Percentiles rank a stretch among this genome's conserved stretches.
Conservation (phyloP, 108 stramenopile species). For the Discostella pseudostelligera region DNA sequence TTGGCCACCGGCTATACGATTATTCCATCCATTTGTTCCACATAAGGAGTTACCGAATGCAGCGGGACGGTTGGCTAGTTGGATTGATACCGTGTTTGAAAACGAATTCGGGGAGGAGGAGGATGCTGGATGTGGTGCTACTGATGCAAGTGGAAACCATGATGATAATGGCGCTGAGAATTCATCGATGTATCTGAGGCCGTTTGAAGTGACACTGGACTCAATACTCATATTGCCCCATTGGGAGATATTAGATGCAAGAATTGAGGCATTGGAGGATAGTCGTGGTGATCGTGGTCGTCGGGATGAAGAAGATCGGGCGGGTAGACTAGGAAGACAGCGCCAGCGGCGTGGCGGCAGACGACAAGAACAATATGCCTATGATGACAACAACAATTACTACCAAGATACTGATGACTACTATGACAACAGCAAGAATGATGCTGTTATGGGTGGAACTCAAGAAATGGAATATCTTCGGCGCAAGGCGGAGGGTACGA, state of each 20-base stretch:
- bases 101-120: not conserved
- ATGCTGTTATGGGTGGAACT: no score
- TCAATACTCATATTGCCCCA: slow-evolving; percentile 68
- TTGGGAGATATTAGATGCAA: slow-evolving; percentile 52
- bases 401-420: not conserved
- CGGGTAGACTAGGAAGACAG: no score
- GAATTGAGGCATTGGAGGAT: slow-evolving; percentile 30
- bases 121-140: not conserved
- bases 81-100: slow-evolving; percentile 46
- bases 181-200: slow-evolving; percentile 5
- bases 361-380: not conserved
- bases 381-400: not conserved
- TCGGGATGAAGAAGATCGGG: not conserved
- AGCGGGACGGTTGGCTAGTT: slow-evolving; percentile 64
- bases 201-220: slow-evolving; percentile 75
- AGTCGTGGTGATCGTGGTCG: not conserved
- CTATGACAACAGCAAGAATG: no score
- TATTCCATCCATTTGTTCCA: slow-evolving; percentile 76
- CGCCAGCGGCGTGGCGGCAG: no score
- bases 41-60: slow-evolving; percentile 20
- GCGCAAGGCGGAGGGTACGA: slow-evolving; percentile 42
- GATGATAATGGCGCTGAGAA: not conserved
- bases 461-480: slow-evolving; percentile 25
- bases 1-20: slow-evolving; percentile 81
- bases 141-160: not conserved